Conservation (phyloP, 768 basidiomycete species). For the Amanita pallidorosea region DNA sequence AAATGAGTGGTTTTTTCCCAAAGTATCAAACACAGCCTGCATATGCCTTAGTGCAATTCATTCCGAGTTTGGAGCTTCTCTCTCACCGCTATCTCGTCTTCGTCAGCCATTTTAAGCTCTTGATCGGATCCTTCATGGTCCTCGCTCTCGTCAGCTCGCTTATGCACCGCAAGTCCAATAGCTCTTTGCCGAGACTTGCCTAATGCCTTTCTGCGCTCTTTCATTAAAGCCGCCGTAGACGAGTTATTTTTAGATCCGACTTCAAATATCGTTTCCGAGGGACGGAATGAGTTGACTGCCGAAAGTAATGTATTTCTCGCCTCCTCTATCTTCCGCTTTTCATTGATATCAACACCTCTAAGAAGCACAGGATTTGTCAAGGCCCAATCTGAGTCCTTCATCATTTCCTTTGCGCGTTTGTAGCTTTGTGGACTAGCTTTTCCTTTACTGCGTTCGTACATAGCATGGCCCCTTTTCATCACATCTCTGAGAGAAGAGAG, state of each 20-base stretch:
- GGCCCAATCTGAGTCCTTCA: constrained; percentile 61
- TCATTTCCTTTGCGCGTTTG: constrained; percentile 81
- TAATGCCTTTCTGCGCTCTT: constrained; percentile 72
- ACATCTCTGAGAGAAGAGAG: constrained; percentile 65
- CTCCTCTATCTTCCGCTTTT: constrained; percentile 33
- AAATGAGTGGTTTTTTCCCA: constrained; percentile 41
- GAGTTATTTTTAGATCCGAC: constrained; percentile 63
- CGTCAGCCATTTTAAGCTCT: constrained; percentile 63
- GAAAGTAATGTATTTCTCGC: constrained; percentile 57
- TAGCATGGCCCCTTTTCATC: constrained; percentile 78
- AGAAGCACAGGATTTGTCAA: constrained; percentile 67
- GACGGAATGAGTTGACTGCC: constrained; percentile 74
- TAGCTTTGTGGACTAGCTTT: constrained; percentile 84
- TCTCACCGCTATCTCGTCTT: constrained; percentile 62
- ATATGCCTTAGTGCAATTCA: background rate
- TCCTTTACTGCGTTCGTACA: constrained; percentile 92
- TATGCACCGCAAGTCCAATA: constrained; percentile 20
- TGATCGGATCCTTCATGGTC: constrained; percentile 20
- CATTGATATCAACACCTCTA: constrained; percentile 24
- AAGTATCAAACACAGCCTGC: constrained; percentile 59
- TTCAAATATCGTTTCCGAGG: constrained; percentile 87
- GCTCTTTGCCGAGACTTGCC: constrained; percentile 48
- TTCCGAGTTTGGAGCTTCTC: background rate
- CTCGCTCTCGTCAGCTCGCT: constrained; percentile 22
- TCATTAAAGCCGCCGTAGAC: constrained; percentile 70